Evolutionary conservation across 2,329 filamentous ascomycete species (phyloP), one percentile per base, ranked within the genome.

Genomic region (Sclerotinia sclerotiorum): DNA sequence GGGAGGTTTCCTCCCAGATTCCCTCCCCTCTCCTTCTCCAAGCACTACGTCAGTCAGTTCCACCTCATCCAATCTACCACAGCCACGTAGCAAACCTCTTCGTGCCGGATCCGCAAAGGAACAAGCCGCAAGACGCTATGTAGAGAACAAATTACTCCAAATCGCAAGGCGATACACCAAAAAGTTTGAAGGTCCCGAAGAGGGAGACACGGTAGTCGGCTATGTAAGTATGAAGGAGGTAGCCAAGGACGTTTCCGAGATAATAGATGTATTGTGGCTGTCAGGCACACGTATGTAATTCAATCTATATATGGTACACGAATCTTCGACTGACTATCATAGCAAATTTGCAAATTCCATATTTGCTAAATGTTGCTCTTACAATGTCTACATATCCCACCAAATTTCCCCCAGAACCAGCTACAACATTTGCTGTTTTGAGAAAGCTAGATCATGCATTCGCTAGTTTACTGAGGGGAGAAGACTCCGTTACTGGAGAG

Each of bases 371-470:
- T 67, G 81, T 97, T 60, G 92, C 92, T 1, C 85, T 90, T 64
- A 84, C 93, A 69, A 83, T 93, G 49, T 88, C 87, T 68, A 87
- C 87, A 24, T 93, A 91, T 77, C 84, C 97, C 3, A 82, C 87
- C 5, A 86, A 88, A 11, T 97, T 97, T 77, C 84, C 88, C 0
- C 87, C 90, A 2, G 82, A 86, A 0, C 88, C 91, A 0, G 83
- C 82, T n/a, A 80, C 87, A 1, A 90, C 91, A 0, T 93, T 97
- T 74, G 79, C 82, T 0, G 77, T 94, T 0, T 81, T 97, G 3
- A 84, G 84, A 58, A 97, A 96, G 78, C 82, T 97, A 27, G 94
- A 97, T 75, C 86, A 90, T 74, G 91, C 91, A 51, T 97, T 97
- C 76, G 87, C 91, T 1, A 92, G 90, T 69, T 81, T 97, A 13